Conservation (phyloP, 805 yeast species). For the Yarrowia yakushimensis region DNA sequence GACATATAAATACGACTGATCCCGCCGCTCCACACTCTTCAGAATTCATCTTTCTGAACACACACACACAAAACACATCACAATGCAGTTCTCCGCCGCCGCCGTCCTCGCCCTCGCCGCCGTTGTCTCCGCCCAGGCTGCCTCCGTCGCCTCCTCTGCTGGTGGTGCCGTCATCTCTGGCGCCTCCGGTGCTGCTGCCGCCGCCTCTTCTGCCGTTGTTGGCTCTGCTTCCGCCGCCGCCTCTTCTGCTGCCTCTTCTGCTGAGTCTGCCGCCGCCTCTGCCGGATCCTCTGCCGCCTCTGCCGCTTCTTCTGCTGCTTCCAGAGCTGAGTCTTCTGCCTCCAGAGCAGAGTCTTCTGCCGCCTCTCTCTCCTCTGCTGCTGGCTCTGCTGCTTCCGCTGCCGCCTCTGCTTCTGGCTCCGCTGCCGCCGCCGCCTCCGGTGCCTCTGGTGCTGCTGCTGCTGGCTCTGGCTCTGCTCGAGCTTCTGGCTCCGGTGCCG, state of each 20-base stretch:
- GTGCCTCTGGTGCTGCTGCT: no score
- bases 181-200: slow-evolving; percentile 26
- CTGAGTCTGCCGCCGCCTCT: slow-evolving; percentile 8
- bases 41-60: not conserved
- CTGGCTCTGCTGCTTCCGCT: slow-evolving; percentile 11
- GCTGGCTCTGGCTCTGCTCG: slow-evolving; percentile 1
- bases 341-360: slow-evolving; percentile 5
- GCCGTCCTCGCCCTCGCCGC: slow-evolving; percentile 22
- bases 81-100: slow-evolving; percentile 21
- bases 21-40: not conserved
- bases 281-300: slow-evolving; percentile 20
- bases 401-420: slow-evolving; percentile 14
- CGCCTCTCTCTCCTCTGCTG: not conserved
- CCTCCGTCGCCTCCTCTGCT: slow-evolving; percentile 7
- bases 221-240: slow-evolving; percentile 22
- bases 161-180: slow-evolving; percentile 22
- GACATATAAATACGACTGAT: slow-evolving; percentile 14
- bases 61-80: slow-evolving; percentile 6
- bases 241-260: slow-evolving; percentile 22
- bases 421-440: no score
- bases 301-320: slow-evolving; percentile 15
- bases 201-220: slow-evolving; percentile 21
- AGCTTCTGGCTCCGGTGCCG: slow-evolving; percentile 1
- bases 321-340: not conserved
- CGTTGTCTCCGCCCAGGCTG: slow-evolving; percentile 17